Evolutionary conservation across 768 basidiomycete species (phyloP), one percentile per base, ranked within the genome.

Genomic region (Suillus clintonianus): DNA sequence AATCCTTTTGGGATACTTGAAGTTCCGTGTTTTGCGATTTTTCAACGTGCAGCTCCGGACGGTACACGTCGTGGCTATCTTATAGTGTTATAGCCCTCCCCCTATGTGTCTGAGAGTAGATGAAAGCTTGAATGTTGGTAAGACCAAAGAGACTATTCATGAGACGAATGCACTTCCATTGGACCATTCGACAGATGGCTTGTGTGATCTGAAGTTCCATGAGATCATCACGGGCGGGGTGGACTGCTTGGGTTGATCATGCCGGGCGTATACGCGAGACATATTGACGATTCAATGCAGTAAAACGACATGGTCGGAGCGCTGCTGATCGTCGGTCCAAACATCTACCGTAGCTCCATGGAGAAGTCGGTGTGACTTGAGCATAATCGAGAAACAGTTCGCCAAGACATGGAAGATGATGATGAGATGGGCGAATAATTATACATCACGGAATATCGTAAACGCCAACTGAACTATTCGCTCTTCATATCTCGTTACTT

Each of bases 141-240:
- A 55, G 13, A 55, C 53, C 53, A 22, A 55, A 55, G 13, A 55
- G n/a, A 7, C 34, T 54, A 3, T 54, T 45, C 5, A 56, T 56
- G 55, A 36, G 1, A 22, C 55, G 8, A n/a, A n/a, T n/a, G n/a
- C n/a, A n/a, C n/a, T n/a, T n/a, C n/a, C n/a, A n/a, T n/a, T n/a
- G n/a, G n/a, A n/a, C n/a, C n/a, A n/a, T n/a, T n/a, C n/a, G n/a
- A n/a, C n/a, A n/a, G n/a, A n/a, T n/a, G n/a, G n/a, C n/a, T n/a
- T n/a, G n/a, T 56, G 39, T 56, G 37, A 56, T 15, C 55, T 37
- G 36, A 56, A 56, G 22, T 56, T 39, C 36, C 55, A 56, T 37
- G 55, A 56, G 22, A 10, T 24, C 5, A 24, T 56, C 4, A 24
- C 14, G 11, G 36, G 55, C 15, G 36, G 55, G n/a, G 14, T 37